Evolutionary conservation across 257 asterid species (phyloP), one percentile per base, ranked within the genome.

Genomic region (Solanum virginianum): DNA sequence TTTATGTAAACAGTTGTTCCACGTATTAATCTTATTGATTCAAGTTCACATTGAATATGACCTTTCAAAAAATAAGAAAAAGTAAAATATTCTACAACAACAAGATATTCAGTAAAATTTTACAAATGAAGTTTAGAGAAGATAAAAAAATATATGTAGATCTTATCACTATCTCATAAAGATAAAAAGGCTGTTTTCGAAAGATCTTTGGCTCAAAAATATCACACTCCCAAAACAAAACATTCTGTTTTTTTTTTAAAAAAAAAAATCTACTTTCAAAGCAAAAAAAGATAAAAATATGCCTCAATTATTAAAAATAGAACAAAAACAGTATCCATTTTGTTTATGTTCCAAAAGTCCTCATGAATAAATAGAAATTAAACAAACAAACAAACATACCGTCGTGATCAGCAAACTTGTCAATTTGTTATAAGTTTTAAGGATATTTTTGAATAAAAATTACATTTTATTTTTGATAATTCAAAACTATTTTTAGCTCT

Each of bases 101-200:
- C 36, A 1, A 32, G 3, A 32, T 32, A 32, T 32, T 32, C 36
- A 32, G 36, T 32, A 32, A 32, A 32, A 32, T 32, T 0, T 32
- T 0, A 32, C 4, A 2, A 29, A 29, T 29, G 3, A 2, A 26
- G 3, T 29, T 0, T 32, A 32, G 36, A 32, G 36, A 32, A 32
- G 4, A 32, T 32, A 32, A 32, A 32, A 32, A 32, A 2, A 32
- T 32, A 32, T 32, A 3, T 32, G 4, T 0, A 32, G 36, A 32
- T 0, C 36, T 2, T 32, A 32, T 32, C 36, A 32, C 36, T 2
- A 32, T 32, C 36, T 32, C 36, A 32, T 32, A 32, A 1, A 2
- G 0, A 32, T 32, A 32, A 0, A 32, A 4, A 32, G 36, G 0
- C 0, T 32, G 36, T 32, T 32, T 32, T 4, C 36, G 0, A 32